Percentiles rank a stretch among this genome's conserved stretches.
Conservation (phyloP, 2,329 filamentous ascomycete species). For the Fusarium chuoi region DNA sequence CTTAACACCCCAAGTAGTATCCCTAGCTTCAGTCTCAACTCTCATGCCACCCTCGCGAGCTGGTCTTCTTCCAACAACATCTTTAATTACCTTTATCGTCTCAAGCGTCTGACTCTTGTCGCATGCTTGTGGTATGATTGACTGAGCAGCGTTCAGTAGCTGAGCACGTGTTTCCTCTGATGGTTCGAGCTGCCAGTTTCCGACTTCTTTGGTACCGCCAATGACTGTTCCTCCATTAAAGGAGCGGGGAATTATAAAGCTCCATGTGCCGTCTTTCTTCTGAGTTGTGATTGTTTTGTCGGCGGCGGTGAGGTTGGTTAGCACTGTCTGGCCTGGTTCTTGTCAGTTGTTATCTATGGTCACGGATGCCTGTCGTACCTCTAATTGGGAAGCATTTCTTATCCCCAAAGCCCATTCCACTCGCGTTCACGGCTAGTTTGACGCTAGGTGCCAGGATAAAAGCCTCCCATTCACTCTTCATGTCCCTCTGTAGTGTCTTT, state of each 20-base stretch:
- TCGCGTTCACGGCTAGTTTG: constrained; percentile 48
- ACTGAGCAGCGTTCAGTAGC: constrained; percentile 21
- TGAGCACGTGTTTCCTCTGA: constrained; percentile 57
- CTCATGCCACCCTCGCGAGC: constrained; percentile 60
- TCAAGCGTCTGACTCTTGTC: not conserved
- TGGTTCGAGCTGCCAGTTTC: constrained; percentile 64
- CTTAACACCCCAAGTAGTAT: constrained; percentile 12
- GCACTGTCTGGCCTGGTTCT: constrained; percentile 47
- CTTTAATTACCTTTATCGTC: constrained; percentile 50
- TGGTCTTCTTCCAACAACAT: constrained; percentile 59
- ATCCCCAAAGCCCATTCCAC: constrained; percentile 49
- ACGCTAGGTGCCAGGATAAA: constrained; percentile 40
- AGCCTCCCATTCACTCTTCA: constrained; percentile 48
- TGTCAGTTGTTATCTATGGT: not conserved
- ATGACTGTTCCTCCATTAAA: constrained; percentile 72
- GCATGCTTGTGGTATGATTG: constrained; percentile 27
- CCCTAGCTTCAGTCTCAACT: constrained; percentile 41
- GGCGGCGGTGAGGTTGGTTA: constrained; percentile 52
- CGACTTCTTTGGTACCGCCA: constrained; percentile 71
- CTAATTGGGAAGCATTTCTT: constrained; percentile 48
- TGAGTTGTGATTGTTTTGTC: constrained; percentile 65
- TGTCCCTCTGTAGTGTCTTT: constrained; percentile 40
- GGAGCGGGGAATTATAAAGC: constrained; percentile 70
- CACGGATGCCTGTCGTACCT: constrained; percentile 25
- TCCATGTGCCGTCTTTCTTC: constrained; percentile 70